Conservation (phyloP, 352 stramenopile genomes). For the Globisporangium cylindrosporum region DNA sequence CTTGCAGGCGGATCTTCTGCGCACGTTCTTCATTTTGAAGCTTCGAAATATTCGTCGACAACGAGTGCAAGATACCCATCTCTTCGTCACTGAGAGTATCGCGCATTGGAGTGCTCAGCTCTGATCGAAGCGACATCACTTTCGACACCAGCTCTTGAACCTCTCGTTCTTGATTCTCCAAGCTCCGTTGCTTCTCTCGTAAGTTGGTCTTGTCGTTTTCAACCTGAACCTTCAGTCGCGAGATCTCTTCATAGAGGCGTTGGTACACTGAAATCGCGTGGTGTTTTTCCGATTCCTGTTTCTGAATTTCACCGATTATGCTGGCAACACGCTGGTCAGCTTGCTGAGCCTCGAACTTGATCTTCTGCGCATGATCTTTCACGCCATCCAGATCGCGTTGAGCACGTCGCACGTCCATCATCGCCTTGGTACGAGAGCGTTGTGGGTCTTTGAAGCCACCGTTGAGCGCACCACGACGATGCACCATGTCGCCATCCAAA, state of each 20-base stretch:
- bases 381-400: slow-evolving; percentile 74
- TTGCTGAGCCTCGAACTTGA: slow-evolving; percentile 87
- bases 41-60: slow-evolving; percentile 65
- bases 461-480: slow-evolving; percentile 94
- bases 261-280: slow-evolving; percentile 70
- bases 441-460: slow-evolving; percentile 95
- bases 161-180: slow-evolving; percentile 63
- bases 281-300: slow-evolving; percentile 75
- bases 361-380: slow-evolving; percentile 71
- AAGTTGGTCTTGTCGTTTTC: slow-evolving; percentile 49
- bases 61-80: slow-evolving; percentile 42
- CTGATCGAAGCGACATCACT: slow-evolving; percentile 40
- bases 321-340: slow-evolving; percentile 87
- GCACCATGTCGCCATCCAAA: slow-evolving; percentile 97
- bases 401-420: slow-evolving; percentile 82
- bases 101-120: slow-evolving; percentile 77
- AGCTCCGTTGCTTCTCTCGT: slow-evolving; percentile 47
- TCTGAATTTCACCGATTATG: slow-evolving; percentile 83
- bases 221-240: slow-evolving; percentile 75
- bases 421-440: slow-evolving; percentile 66
- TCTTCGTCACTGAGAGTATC: slow-evolving; percentile 62
- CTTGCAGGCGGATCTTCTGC: slow-evolving; percentile 79
- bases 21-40: slow-evolving; percentile 88
- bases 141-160: slow-evolving; percentile 59
- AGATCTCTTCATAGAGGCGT: slow-evolving; percentile 81